Conservation (phyloP, 2,329 filamentous ascomycete genomes). For the Curvularia eragrostidis region DNA sequence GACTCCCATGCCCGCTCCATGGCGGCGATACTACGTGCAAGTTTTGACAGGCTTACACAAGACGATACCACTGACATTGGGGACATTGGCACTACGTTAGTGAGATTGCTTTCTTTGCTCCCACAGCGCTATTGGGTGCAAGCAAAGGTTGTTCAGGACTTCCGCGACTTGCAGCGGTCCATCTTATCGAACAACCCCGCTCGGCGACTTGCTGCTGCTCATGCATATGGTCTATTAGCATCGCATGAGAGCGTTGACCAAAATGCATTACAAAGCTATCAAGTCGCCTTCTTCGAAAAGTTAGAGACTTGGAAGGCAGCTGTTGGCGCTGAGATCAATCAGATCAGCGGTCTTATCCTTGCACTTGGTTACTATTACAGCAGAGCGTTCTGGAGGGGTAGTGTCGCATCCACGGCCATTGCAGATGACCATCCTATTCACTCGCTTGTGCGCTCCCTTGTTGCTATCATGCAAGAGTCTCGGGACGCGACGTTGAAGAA, state of each 20-base stretch:
- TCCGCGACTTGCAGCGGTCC: constrained; percentile 62
- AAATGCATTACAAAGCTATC: constrained; percentile 51
- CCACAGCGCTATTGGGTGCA: constrained; percentile 55
- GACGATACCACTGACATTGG: constrained; percentile 52
- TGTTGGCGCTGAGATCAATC: constrained; percentile 65
- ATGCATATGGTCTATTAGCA: constrained; percentile 76
- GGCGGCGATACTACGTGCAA: constrained; percentile 52
- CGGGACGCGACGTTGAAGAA: constrained; percentile 65
- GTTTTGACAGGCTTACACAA: constrained; percentile 54
- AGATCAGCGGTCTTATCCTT: constrained; percentile 66
- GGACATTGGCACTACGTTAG: constrained; percentile 58
- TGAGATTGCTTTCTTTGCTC: constrained; percentile 62
- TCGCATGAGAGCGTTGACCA: constrained; percentile 63
- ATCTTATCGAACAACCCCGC: constrained; percentile 75
- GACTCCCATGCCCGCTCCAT: constrained; percentile 47
- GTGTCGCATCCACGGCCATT: constrained; percentile 21
- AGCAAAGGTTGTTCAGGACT: constrained; percentile 42
- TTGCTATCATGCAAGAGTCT: constrained; percentile 61
- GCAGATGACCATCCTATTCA: constrained; percentile 49
- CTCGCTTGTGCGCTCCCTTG: constrained; percentile 53
- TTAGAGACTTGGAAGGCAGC: constrained; percentile 63
- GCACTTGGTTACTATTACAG: constrained; percentile 66
- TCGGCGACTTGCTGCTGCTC: constrained; percentile 70
- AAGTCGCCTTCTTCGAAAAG: constrained; percentile 57
- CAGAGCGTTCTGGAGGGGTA: constrained; percentile 60